These are phyloP conservation scores for Cutaneotrichosporon arboriforme DNA, from an alignment of 1,284 basidiomycete species.

Conservation along the genomic window DNA sequence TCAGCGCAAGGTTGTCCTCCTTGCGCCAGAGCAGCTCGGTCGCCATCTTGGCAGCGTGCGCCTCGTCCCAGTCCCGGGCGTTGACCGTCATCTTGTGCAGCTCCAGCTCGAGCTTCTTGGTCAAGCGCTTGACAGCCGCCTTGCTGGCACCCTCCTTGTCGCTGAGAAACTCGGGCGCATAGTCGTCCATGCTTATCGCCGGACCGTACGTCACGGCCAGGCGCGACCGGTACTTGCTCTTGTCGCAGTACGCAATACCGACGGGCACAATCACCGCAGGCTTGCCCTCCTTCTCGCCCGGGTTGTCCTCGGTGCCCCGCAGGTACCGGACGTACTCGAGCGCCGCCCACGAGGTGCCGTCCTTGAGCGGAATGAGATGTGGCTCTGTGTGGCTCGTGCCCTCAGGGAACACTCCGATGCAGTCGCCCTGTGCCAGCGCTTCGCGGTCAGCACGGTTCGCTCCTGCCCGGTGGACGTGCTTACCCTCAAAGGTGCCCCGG, in stretches of 20 bases:
- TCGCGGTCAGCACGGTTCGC: background rate
- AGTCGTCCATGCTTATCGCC: conserved; percentile 70
- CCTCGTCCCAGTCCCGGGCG: conserved; percentile 86
- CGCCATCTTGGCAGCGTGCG: conserved; percentile 80
- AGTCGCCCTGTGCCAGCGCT: conserved; percentile 67
- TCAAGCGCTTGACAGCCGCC: conserved; percentile 79
- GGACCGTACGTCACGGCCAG: conserved; percentile 62
- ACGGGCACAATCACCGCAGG: conserved; percentile 67
- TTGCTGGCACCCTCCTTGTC: conserved; percentile 62
- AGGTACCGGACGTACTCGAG: conserved; percentile 84
- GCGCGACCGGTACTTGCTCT: conserved; percentile 81
- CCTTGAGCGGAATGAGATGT: conserved; percentile 85
- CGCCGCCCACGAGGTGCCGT: conserved; percentile 92
- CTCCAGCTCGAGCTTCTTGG: conserved; percentile 64
- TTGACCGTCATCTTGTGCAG: conserved; percentile 77
- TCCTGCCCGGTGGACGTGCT: too few relatives aligned
- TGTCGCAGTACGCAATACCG: conserved; percentile 89
- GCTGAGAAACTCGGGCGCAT: conserved; percentile 70
- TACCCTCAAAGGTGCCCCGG: conserved; percentile 72
- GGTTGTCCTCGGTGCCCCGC: conserved; percentile 50
- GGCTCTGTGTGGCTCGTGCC: conserved; percentile 73
- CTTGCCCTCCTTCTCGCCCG: conserved; percentile 46
- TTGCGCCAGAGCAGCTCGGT: conserved; percentile 80
- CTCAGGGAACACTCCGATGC: conserved; percentile 90
- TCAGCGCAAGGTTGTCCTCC: conserved; percentile 65